These are phyloP conservation scores for Heimioporus sp. DNA, from an alignment of 768 basidiomycete genomes.

Conservation along the genomic window DNA sequence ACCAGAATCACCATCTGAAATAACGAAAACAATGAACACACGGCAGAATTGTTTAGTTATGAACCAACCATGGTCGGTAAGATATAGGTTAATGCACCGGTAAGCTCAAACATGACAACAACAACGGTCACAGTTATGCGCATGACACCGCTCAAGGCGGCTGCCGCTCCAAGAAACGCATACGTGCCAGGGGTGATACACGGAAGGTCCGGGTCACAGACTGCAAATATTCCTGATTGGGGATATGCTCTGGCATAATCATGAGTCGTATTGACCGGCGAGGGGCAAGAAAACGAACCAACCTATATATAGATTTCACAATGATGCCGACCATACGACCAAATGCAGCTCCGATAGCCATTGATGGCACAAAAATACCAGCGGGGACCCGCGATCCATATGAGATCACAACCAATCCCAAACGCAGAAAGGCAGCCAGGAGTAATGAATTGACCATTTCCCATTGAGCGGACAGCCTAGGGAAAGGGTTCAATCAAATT, in stretches of 20 bases:
- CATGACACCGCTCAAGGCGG: constrained; percentile 94
- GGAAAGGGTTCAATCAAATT: constrained; percentile 6
- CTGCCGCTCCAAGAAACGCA: constrained; percentile 95
- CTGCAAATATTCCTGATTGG: constrained; percentile 81
- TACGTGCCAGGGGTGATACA: constrained; percentile 99
- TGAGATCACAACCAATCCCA: constrained; percentile 82
- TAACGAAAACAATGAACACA: constrained; percentile 4
- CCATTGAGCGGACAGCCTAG: constrained; percentile 89
- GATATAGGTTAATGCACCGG: constrained; percentile 95
- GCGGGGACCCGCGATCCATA: constrained; percentile 97
- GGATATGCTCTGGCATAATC: constrained; percentile 63
- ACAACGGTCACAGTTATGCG: constrained; percentile 97
- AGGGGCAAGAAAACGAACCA: not conserved
- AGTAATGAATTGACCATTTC: constrained; percentile 90
- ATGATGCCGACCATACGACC: constrained; percentile 97
- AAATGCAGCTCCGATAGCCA: constrained; percentile 97
- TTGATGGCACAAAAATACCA: constrained; percentile 97
- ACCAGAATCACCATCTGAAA: constrained; percentile 89
- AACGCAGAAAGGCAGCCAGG: constrained; percentile 87
- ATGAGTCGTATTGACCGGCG: not conserved
- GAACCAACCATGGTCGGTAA: constrained; percentile 87
- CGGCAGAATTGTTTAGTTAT: too few relatives aligned
- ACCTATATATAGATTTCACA: constrained; percentile 90
- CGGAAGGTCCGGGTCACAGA: constrained; percentile 87
- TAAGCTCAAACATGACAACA: constrained; percentile 99